Conservation (phyloP, 768 basidiomycete species). For the Phaffia tasmanica region DNA sequence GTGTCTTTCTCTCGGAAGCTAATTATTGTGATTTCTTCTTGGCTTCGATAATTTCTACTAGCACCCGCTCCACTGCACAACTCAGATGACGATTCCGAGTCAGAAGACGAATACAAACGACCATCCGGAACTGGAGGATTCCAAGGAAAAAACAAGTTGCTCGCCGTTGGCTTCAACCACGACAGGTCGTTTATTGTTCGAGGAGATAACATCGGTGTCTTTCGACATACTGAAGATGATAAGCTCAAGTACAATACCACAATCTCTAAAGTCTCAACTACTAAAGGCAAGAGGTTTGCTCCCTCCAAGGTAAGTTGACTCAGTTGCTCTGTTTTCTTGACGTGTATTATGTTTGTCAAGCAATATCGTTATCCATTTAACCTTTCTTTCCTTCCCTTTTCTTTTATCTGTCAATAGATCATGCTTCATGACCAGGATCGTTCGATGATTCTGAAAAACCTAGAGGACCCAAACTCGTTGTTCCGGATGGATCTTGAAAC, state of each 20-base stretch:
- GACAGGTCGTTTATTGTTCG: constrained; percentile 88
- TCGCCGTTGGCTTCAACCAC: constrained; percentile 89
- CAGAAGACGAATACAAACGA: constrained; percentile 25
- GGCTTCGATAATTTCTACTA: background rate
- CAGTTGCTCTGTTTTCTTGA: background rate
- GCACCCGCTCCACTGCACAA: background rate
- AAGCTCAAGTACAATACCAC: constrained; percentile 75
- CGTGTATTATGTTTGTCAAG: constrained; percentile 12
- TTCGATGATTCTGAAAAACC: constrained; percentile 87
- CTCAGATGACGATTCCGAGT: constrained; percentile 8
- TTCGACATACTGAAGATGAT: constrained; percentile 54
- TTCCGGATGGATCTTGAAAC: constrained; percentile 83
- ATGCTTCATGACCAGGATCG: constrained; percentile 96
- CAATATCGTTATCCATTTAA: background rate
- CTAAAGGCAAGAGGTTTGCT: constrained; percentile 67
- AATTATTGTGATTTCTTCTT: background rate
- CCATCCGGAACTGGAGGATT: constrained; percentile 17
- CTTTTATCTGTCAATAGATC: constrained; percentile 45
- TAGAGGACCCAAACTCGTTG: constrained; percentile 63
- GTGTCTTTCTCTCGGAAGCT: background rate
- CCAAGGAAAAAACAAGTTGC: constrained; percentile 66
- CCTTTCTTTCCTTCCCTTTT: background rate
- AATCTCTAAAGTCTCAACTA: constrained; percentile 67
- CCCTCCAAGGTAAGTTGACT: constrained; percentile 61
- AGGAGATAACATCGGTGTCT: constrained; percentile 83